Conservation (phyloP, 768 basidiomycete species). For the Suillus bovinus region DNA sequence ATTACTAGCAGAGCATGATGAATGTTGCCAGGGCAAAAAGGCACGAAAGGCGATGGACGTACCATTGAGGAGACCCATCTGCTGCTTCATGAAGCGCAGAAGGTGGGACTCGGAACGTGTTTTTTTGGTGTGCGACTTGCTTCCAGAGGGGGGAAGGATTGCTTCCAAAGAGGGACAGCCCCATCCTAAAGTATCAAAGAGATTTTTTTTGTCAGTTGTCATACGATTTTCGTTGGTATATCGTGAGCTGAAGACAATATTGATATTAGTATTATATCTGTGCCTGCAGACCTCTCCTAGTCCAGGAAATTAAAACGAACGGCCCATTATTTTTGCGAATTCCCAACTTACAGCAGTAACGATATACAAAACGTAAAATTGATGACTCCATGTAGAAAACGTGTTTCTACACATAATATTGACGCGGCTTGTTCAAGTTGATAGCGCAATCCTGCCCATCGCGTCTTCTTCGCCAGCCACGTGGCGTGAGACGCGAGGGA, state of each 20-base stretch:
- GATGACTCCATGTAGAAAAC: neutral
- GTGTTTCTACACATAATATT: neutral
- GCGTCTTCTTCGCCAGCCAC: neutral
- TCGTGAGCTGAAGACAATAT: neutral
- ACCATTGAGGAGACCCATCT: neutral
- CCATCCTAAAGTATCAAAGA: too few species aligned
- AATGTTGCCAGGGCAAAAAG: neutral
- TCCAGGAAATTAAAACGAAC: neutral
- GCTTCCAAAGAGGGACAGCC: neutral
- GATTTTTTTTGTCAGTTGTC: neutral
- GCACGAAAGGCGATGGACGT: neutral
- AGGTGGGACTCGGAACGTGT: neutral
- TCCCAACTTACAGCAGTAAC: neutral
- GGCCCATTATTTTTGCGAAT: neutral
- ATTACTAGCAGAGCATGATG: neutral
- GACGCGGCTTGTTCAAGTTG: neutral
- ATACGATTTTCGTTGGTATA: neutral
- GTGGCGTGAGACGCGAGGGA: neutral
- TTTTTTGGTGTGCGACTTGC: neutral
- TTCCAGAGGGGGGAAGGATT: neutral
- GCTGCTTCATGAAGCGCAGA: neutral
- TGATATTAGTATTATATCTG: neutral
- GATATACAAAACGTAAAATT: neutral
- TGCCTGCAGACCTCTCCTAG: neutral
- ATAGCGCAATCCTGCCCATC: neutral